These are phyloP conservation scores for Starmerella apis DNA, from an alignment of 805 yeast species.

Conservation along the genomic window DNA sequence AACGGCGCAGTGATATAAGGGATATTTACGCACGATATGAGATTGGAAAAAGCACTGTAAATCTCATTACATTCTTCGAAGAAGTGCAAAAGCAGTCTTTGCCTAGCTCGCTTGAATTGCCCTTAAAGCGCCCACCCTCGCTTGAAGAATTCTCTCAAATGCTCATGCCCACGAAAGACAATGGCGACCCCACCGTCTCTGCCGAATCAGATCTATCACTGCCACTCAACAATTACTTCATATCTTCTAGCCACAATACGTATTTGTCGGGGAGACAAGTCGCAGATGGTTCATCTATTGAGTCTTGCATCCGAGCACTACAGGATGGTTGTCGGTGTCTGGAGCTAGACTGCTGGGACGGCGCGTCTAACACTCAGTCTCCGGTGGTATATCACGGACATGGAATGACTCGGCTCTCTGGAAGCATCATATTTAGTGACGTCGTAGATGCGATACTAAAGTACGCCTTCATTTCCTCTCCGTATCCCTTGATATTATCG, in stretches of 20 bases:
- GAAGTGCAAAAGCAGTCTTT: constrained; percentile 17
- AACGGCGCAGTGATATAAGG: constrained; percentile 52
- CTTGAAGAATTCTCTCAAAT: constrained; percentile 34
- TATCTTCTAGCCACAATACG: constrained; percentile 92
- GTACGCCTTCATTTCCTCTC: constrained; percentile 80
- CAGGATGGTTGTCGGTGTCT: constrained; percentile 90
- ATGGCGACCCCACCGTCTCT: background rate
- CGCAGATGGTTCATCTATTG: constrained; percentile 78
- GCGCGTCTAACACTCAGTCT: constrained; percentile 39
- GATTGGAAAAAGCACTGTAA: constrained; percentile 11
- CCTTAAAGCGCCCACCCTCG: constrained; percentile 17
- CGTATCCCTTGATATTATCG: constrained; percentile 75
- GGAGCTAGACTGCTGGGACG: constrained; percentile 96
- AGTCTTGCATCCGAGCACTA: constrained; percentile 74
- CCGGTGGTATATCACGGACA: constrained; percentile 90
- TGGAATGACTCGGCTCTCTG: constrained; percentile 48
- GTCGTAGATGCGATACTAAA: constrained; percentile 67
- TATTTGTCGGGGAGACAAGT: constrained; percentile 80
- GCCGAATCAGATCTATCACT: constrained; percentile 35
- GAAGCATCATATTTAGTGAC: constrained; percentile 54
- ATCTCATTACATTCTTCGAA: constrained; percentile 10
- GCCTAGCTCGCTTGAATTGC: constrained; percentile 9
- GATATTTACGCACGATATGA: constrained; percentile 39
- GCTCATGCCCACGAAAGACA: constrained; percentile 26
- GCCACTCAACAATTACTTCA: constrained; percentile 77